Conservation (phyloP, 2,329 filamentous ascomycete genomes). For the Diaporthe longicolla region DNA sequence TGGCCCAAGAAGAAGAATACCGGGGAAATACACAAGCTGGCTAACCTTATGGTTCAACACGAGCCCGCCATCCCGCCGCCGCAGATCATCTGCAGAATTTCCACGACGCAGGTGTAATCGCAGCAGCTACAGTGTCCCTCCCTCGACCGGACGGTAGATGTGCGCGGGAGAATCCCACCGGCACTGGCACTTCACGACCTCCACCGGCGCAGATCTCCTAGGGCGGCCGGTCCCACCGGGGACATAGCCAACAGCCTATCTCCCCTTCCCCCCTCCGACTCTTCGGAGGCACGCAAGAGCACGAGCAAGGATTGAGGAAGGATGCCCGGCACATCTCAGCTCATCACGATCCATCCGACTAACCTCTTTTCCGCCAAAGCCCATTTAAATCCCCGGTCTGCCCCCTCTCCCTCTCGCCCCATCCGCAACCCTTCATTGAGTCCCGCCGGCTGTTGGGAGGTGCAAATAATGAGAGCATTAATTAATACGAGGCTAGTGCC, state of each 20-base stretch:
- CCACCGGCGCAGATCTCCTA: neutral
- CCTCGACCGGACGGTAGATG: neutral
- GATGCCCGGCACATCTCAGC: neutral
- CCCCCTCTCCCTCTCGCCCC: neutral
- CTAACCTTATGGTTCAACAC: neutral
- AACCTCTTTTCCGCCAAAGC: neutral
- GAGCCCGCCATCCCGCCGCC: neutral
- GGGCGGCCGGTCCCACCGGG: constrained; percentile 2
- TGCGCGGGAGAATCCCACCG: too few relatives aligned
- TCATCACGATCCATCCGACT: neutral
- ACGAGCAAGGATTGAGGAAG: neutral
- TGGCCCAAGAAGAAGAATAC: neutral
- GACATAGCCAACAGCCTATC: neutral
- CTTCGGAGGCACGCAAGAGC: constrained; percentile 5
- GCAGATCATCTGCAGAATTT: constrained; percentile 12
- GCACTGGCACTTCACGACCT: neutral
- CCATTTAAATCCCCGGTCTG: neutral
- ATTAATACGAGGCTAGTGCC: constrained; percentile 17
- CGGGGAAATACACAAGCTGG: neutral
- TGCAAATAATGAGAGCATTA: neutral
- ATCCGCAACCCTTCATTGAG: neutral
- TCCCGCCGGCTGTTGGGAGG: neutral
- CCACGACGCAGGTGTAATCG: neutral
- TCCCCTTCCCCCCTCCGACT: too few relatives aligned
- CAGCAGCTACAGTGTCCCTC: neutral